Evolutionary conservation across 1,284 basidiomycete species (phyloP), one percentile per base, ranked within the genome.

Genomic region (Fistulina hepatica): DNA sequence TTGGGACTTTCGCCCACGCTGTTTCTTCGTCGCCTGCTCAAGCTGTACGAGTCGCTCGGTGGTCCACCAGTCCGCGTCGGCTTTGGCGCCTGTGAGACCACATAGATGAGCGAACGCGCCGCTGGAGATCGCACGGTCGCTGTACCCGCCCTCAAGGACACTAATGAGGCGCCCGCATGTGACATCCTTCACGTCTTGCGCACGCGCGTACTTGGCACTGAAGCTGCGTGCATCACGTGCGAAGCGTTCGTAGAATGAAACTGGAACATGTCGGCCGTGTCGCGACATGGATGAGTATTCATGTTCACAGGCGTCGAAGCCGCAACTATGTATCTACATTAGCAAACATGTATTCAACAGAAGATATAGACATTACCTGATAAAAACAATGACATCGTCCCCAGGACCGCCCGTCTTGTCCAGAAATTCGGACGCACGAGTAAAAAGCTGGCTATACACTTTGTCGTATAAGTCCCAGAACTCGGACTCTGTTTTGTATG

Each of bases 131-230:
- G 90, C 89, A 3, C 83, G 71, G 54, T 97, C 92, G 48, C 85
- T 89, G 53, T 98, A 97, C 0, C 93, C 94, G 1, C 93, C 93
- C 58, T 98, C 94, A 1, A 98, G 72, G 0, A 97, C 81, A 45
- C 86, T 90, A 16, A 97, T 67, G 1, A 95, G 52, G 35, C 81
- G 73, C 0, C 91, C 90, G 1, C 58, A 50, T n/a, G n/a, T n/a
- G n/a, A n/a, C n/a, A n/a, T n/a, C n/a, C n/a, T n/a, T n/a, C n/a
- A n/a, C n/a, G n/a, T n/a, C n/a, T n/a, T n/a, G n/a, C n/a, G n/a
- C n/a, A 2, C 13, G 10, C 0, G 86, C 76, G 44, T 77, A 75
- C 17, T 58, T 50, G 30, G 85, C 71, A 1, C 85, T 81, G 39
- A 97, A 74, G 0, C 46, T 52, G 26, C 74, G 68, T 0, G 77